phyloP scores from a whole-genome alignment of 176 grass and related monocot genomes.

The Luzula sylvatica region DNA sequence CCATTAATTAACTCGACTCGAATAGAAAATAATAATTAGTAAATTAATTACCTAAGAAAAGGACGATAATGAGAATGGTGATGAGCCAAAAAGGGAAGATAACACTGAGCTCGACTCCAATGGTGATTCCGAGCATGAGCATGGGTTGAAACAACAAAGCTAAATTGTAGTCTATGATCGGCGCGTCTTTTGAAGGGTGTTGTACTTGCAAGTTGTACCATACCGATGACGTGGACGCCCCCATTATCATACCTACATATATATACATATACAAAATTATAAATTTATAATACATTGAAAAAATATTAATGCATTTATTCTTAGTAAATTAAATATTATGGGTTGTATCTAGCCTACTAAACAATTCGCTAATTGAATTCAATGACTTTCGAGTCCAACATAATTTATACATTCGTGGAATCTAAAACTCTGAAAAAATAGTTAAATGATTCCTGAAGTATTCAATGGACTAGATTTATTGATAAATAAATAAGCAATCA shows the following conservation, averaged over 20 bases:
- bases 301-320: background rate
- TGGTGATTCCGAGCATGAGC: conserved; percentile 97
- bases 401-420: too few species aligned
- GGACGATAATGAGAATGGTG: conserved; percentile 91
- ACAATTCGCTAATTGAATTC: background rate
- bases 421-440: too few species aligned
- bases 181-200: conserved; percentile 79
- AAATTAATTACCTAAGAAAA: conserved; percentile 51
- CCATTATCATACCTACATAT: conserved; percentile 95
- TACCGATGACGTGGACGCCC: conserved; percentile 74
- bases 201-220: conserved; percentile 98
- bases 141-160: conserved; percentile 93
- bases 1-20: background rate
- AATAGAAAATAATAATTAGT: background rate
- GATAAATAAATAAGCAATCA: too few species aligned
- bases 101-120: conserved; percentile 91
- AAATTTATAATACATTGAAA: background rate
- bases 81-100: conserved; percentile 98
- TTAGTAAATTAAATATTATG: background rate
- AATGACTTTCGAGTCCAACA: too few species aligned
- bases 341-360: too few species aligned
- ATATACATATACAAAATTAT: background rate
- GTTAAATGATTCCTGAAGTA: too few species aligned
- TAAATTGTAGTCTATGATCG: conserved; percentile 87
- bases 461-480: too few species aligned